Evolutionary conservation across 1,284 basidiomycete genomes (phyloP).

Genomic region (Prillingera fragicola): DNA sequence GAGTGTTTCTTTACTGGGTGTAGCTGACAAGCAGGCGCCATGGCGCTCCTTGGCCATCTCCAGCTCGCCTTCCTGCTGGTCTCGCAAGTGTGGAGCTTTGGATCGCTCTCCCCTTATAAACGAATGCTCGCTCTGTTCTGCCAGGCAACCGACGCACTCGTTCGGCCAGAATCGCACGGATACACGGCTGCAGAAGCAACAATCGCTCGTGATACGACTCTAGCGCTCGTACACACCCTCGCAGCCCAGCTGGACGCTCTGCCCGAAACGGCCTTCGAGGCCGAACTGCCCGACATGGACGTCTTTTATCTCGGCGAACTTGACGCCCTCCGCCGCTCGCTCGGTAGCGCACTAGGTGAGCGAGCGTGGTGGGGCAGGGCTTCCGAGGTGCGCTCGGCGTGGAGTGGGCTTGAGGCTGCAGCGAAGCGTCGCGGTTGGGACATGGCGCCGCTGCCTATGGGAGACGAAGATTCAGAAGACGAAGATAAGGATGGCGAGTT

Average conservation of each 20-base stretch:
- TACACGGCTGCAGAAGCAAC: not conserved
- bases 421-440: slow-evolving; percentile 29
- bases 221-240: slow-evolving; percentile 33
- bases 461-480: slow-evolving; percentile 23
- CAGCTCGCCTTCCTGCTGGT: slow-evolving; percentile 49
- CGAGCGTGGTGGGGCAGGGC: slow-evolving; percentile 7
- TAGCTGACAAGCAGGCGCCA: slow-evolving; percentile 31
- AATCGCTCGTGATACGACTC: slow-evolving; percentile 2
- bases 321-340: slow-evolving; percentile 27
- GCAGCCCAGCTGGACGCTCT: slow-evolving; percentile 38
- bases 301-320: slow-evolving; percentile 42
- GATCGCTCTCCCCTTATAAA: slow-evolving; percentile 46
- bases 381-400: slow-evolving; percentile 4
- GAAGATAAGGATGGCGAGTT: slow-evolving; percentile 47
- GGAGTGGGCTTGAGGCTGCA: slow-evolving; percentile 14
- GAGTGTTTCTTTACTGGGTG: slow-evolving; percentile 13
- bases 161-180: slow-evolving; percentile 1
- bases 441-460: slow-evolving; percentile 17
- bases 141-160: slow-evolving; percentile 27
- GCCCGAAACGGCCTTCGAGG: slow-evolving; percentile 42
- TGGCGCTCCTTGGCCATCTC: slow-evolving; percentile 42
- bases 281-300: slow-evolving; percentile 49
- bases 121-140: slow-evolving; percentile 42
- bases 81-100: slow-evolving; percentile 47
- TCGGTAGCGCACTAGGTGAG: slow-evolving; percentile 17